These are phyloP conservation scores for Aspergillus niger DNA, from an alignment of 2,329 filamentous ascomycete species.

Conservation along the genomic window DNA sequence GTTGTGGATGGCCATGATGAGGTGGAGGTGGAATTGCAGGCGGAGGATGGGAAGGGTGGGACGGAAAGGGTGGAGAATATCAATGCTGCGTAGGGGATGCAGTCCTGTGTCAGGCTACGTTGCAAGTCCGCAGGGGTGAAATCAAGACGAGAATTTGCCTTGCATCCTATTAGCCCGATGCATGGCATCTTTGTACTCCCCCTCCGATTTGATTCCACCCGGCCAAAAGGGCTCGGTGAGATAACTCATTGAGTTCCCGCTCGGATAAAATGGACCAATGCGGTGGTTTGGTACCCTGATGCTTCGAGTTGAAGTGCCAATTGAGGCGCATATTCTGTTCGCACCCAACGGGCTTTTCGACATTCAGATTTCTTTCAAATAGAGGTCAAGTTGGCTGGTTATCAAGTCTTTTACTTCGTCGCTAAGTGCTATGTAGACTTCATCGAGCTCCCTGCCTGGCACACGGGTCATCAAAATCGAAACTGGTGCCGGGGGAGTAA, in stretches of 20 bases:
- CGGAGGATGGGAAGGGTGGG: not conserved
- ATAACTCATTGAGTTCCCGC: not conserved
- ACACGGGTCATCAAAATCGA: constrained; percentile 49
- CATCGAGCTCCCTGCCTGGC: constrained; percentile 26
- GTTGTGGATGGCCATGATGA: not conserved
- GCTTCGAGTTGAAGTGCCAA: not conserved
- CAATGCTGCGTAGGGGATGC: not conserved
- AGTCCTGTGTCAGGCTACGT: not conserved
- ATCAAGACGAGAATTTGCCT: not conserved
- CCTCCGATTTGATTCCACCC: not conserved
- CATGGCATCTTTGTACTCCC: not conserved
- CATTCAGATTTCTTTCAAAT: not conserved
- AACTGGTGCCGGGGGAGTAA: constrained; percentile 17
- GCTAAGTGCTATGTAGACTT: not conserved
- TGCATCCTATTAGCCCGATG: not conserved
- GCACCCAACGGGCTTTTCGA: not conserved
- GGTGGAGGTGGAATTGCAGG: not conserved
- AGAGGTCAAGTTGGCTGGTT: not conserved
- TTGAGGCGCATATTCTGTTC: not conserved
- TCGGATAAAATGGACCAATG: not conserved
- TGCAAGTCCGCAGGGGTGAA: not conserved
- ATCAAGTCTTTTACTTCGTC: not conserved
- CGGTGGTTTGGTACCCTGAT: not conserved
- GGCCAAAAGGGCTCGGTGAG: not conserved
- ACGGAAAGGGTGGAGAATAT: not conserved